A percentile compares a stretch with the other conserved stretches of the same genome.
phyloP scores from a whole-genome alignment of 2,329 filamentous ascomycete genomes.

The Aspergillus ochraceus region DNA sequence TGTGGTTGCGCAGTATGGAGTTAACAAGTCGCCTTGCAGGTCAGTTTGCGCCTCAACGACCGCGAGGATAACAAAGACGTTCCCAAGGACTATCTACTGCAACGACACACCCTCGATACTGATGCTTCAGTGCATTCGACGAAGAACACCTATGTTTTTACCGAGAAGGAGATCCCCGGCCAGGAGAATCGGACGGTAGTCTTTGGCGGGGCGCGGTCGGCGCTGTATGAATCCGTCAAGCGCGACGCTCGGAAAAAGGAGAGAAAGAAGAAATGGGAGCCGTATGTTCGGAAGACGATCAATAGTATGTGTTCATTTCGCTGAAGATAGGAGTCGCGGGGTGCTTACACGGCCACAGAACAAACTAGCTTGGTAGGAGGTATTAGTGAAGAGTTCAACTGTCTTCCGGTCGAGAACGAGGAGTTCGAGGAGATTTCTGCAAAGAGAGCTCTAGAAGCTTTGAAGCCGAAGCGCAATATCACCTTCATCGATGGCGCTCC shows the following conservation, averaged over 20 bases:
- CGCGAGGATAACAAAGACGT: conserved; percentile 69
- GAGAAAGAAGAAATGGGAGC: conserved; percentile 57
- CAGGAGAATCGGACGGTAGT: conserved; percentile 54
- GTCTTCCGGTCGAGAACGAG: conserved; percentile 69
- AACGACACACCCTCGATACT: conserved; percentile 61
- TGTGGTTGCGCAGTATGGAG: not conserved
- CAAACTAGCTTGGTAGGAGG: conserved; percentile 74
- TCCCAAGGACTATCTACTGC: conserved; percentile 86
- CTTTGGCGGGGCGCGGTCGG: conserved; percentile 47
- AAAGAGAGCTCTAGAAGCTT: conserved; percentile 58
- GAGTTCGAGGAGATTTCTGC: conserved; percentile 66
- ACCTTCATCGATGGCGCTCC: conserved; percentile 48
- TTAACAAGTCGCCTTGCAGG: conserved; percentile 48
- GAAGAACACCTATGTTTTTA: conserved; percentile 87
- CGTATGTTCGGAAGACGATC: conserved; percentile 61
- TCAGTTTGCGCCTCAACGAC: conserved; percentile 68
- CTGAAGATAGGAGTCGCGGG: not conserved
- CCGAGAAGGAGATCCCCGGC: conserved; percentile 86
- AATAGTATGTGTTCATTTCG: conserved; percentile 62
- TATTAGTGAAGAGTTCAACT: conserved; percentile 74
- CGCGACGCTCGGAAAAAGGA: conserved; percentile 47
- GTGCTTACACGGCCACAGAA: conserved; percentile 52
- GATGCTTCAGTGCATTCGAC: conserved; percentile 49
- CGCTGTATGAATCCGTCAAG: conserved; percentile 48
- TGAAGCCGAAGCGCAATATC: conserved; percentile 61